Conservation (phyloP, 2,329 filamentous ascomycete genomes). For the Fusarium nematophilum region DNA sequence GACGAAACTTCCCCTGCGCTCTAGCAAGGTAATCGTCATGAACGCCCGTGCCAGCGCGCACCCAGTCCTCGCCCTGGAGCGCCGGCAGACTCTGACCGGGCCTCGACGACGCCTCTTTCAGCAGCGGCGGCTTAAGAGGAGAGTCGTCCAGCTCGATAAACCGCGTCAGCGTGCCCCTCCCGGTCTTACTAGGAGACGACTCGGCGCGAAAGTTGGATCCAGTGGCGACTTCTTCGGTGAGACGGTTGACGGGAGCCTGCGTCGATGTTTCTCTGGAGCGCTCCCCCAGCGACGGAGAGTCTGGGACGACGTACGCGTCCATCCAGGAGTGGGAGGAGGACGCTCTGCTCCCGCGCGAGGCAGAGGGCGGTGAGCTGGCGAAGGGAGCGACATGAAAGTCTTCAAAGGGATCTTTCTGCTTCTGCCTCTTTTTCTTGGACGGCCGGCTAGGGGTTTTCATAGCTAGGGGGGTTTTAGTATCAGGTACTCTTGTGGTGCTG, state of each 20-base stretch:
- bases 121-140: not conserved
- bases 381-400: not conserved
- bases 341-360: too few relatives aligned
- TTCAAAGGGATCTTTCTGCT: not conserved
- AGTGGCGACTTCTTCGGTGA: not conserved
- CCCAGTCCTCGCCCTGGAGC: not conserved
- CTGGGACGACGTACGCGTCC: not conserved
- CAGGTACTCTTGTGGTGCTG: too few relatives aligned
- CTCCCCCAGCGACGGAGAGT: not conserved
- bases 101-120: not conserved
- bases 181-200: not conserved
- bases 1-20: not conserved
- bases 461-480: too few relatives aligned
- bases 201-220: not conserved
- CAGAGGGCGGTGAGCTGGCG: too few relatives aligned
- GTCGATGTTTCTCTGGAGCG: not conserved
- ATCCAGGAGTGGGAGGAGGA: too few relatives aligned
- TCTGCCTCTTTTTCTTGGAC: not conserved
- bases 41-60: not conserved
- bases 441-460: conserved; percentile 4
- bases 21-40: conserved; percentile 16
- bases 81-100: not conserved
- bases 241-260: too few relatives aligned
- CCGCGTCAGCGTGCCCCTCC: not conserved
- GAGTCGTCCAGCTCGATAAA: not conserved